These are phyloP conservation scores for Leccinellum luteum DNA, from an alignment of 768 basidiomycete genomes.

Conservation along the genomic window DNA sequence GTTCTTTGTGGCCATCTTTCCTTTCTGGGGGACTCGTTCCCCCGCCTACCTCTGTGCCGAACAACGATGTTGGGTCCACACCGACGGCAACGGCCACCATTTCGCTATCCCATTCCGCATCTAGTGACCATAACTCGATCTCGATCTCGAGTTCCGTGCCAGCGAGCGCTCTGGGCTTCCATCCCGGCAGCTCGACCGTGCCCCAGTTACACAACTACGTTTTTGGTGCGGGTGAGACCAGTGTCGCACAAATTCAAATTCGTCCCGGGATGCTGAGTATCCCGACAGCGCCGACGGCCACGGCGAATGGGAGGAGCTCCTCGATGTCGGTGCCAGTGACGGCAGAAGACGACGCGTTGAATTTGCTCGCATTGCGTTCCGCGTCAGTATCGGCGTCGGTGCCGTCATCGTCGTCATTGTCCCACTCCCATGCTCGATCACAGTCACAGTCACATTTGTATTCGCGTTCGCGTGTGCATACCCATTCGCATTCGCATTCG, in stretches of 20 bases:
- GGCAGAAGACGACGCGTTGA: constrained; percentile 26
- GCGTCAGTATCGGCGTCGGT: constrained; percentile 19
- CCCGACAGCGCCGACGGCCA: constrained; percentile 5
- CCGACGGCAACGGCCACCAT: constrained; percentile 16
- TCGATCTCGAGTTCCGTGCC: constrained; percentile 56
- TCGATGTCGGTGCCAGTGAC: constrained; percentile 10
- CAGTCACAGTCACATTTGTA: background rate
- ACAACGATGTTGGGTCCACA: constrained; percentile 4
- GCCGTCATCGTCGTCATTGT: background rate
- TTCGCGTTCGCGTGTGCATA: constrained; percentile 4
- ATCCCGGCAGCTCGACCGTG: constrained; percentile 30
- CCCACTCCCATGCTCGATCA: background rate
- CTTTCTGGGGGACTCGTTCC: constrained; percentile 70
- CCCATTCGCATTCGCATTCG: constrained; percentile 9
- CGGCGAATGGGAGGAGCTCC: background rate
- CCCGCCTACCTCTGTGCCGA: constrained; percentile 34
- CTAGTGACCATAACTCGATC: constrained; percentile 12
- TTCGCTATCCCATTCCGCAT: constrained; percentile 7
- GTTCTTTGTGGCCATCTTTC: constrained; percentile 88
- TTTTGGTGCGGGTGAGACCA: constrained; percentile 33
- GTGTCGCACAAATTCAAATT: constrained; percentile 57
- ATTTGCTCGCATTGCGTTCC: constrained; percentile 22
- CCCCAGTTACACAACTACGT: constrained; percentile 69
- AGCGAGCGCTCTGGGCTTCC: constrained; percentile 13
- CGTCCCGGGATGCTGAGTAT: constrained; percentile 55